Conservation (phyloP, 1,284 basidiomycete genomes). For the Xanthoconium separans region DNA sequence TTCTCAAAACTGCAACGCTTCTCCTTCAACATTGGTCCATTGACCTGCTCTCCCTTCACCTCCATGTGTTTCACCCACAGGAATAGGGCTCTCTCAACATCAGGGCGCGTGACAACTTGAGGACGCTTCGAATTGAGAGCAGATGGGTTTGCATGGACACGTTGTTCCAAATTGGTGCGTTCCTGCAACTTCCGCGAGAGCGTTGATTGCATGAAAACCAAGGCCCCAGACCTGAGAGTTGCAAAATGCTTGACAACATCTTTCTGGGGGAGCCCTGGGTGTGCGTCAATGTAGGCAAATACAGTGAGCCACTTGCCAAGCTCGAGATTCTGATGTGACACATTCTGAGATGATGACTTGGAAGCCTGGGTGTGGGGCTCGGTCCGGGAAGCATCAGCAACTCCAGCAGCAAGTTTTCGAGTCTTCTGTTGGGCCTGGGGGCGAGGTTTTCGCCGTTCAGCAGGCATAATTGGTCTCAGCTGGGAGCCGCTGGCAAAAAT, state of each 20-base stretch:
- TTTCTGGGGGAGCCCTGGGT: not conserved
- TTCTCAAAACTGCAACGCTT: not conserved
- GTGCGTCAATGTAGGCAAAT: not conserved
- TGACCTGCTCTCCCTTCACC: not conserved
- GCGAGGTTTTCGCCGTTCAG: too few species aligned
- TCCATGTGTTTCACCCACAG: not conserved
- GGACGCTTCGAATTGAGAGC: not conserved
- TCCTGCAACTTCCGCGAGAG: not conserved
- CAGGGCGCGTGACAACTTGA: not conserved
- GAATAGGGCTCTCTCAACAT: not conserved
- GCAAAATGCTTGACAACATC: not conserved
- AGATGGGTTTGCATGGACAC: not conserved
- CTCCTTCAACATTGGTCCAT: not conserved
- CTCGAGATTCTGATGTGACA: not conserved
- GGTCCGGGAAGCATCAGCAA: too few species aligned
- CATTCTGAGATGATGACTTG: too few species aligned
- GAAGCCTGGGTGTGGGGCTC: too few species aligned
- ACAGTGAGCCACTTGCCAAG: not conserved
- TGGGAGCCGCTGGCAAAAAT: too few species aligned
- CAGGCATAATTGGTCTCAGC: too few species aligned
- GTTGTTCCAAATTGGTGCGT: not conserved
- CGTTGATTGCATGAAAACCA: not conserved
- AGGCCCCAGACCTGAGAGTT: not conserved
- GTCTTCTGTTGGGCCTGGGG: too few species aligned
- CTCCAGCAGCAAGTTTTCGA: too few species aligned